phyloP scores from a whole-genome alignment of 768 basidiomycete genomes.

The Russula foetens region DNA sequence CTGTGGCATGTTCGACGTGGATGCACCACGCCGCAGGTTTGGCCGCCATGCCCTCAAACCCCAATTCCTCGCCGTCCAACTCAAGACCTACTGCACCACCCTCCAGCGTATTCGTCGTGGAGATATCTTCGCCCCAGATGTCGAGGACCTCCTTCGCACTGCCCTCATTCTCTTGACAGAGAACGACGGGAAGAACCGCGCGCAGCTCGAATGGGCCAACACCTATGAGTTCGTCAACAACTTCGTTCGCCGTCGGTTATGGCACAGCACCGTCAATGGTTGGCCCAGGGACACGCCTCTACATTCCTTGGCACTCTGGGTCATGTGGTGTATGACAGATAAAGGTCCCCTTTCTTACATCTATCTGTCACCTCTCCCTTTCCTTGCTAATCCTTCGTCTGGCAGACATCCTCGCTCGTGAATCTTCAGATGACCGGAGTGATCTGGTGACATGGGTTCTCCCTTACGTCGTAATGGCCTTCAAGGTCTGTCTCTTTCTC shows the following conservation, averaged over 20 bases:
- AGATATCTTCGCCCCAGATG: conserved; percentile 24
- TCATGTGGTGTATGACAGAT: conserved; percentile 54
- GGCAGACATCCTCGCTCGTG: conserved; percentile 26
- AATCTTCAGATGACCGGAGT: conserved; percentile 25
- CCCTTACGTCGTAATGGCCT: conserved; percentile 23
- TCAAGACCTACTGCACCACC: conserved; percentile 30
- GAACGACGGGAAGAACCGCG: conserved; percentile 58
- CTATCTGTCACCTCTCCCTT: background rate
- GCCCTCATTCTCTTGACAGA: conserved; percentile 53
- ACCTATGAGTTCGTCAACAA: conserved; percentile 38
- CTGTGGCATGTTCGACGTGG: conserved; percentile 45
- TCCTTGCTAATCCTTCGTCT: background rate
- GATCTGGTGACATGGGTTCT: conserved; percentile 23
- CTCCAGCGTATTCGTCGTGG: conserved; percentile 27
- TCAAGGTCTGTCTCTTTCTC: conserved; percentile 27
- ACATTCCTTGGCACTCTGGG: conserved; percentile 51
- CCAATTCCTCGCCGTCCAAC: conserved; percentile 32
- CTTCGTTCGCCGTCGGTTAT: conserved; percentile 40
- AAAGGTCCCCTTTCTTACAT: conserved; percentile 32
- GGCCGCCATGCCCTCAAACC: conserved; percentile 32
- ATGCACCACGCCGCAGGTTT: conserved; percentile 46
- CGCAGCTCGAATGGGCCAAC: conserved; percentile 45
- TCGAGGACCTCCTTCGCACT: conserved; percentile 37
- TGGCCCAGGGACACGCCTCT: conserved; percentile 49
- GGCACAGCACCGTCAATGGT: conserved; percentile 35